Evolutionary conservation across 2,329 filamentous ascomycete genomes (phyloP), one percentile per base, ranked within the genome.

Genomic region (Sporothrix globosa): DNA sequence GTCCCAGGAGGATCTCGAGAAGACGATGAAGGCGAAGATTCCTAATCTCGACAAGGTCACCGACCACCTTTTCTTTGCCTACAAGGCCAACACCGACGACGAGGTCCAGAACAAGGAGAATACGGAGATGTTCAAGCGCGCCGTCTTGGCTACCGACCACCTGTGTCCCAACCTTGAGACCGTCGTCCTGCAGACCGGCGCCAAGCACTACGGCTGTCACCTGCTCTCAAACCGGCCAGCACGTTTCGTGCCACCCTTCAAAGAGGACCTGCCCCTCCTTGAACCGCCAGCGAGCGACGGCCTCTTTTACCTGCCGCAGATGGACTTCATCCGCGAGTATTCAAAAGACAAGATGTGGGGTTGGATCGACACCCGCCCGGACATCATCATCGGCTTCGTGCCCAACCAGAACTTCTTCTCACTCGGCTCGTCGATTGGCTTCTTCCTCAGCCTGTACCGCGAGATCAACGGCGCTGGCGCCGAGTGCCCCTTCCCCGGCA

Each of bases 51-150:
- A 77, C 10, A 76, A 78, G 34, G 79, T 83, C 1, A 83, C 81
- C 27, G 81, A 83, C 75, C 78, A 82, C 14, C 82, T 81, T 74
- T 83, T 81, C 70, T 73, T 82, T 39, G 79, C 81, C 63, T 82
- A 81, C 75, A 83, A 82, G 74, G 81, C 79, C 17, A 77, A 76
- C 19, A 76, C 77, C 19, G 80, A 83, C 70, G 65, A 79, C 11
- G 74, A 78, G 21, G 77, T 80, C 70, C 80, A 82, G 72, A 71
- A 78, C 54, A 75, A 78, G 30, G 80, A 83, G 67, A 81, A 81
- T 34, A 76, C 81, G 11, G 76, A 77, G 0, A 82, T 83, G 78
- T 81, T 81, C 70, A 76, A 80, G 73, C 75, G 79, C 60, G 78
- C 79, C 6, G 77, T 79, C n/a, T 77, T 75, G 19, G 77, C 79